Percentiles rank a stretch among this genome's conserved stretches.
phyloP scores from a whole-genome alignment of 2,329 filamentous ascomycete genomes.

The Aureobasidium sp. region DNA sequence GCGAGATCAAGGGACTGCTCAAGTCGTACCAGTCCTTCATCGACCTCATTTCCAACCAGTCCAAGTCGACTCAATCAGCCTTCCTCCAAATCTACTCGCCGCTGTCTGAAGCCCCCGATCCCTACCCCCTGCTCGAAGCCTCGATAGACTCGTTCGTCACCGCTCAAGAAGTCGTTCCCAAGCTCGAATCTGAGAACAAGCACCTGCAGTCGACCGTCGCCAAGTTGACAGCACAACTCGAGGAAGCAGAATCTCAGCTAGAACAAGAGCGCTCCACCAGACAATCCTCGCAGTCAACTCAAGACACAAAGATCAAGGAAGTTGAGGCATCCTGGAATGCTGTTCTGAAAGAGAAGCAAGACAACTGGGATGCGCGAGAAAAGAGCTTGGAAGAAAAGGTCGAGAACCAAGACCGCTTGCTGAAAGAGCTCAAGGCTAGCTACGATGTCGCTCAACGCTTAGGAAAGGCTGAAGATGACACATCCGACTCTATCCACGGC shows the following conservation, averaged over 20 bases:
- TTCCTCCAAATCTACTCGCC: slow-evolving; percentile 91
- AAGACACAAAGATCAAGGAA: slow-evolving; percentile 78
- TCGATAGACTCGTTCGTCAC: slow-evolving; percentile 90
- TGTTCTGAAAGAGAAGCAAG: slow-evolving; percentile 85
- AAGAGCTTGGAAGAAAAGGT: slow-evolving; percentile 85
- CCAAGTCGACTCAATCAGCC: slow-evolving; percentile 85
- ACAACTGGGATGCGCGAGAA: slow-evolving; percentile 95
- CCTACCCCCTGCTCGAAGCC: slow-evolving; percentile 91
- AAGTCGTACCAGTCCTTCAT: slow-evolving; percentile 95
- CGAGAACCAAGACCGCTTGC: slow-evolving; percentile 82
- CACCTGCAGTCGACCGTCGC: slow-evolving; percentile 74
- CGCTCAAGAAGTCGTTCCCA: slow-evolving; percentile 86
- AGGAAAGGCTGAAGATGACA: slow-evolving; percentile 59
- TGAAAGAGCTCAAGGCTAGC: slow-evolving; percentile 93
- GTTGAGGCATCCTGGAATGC: slow-evolving; percentile 85
- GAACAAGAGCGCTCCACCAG: slow-evolving; percentile 68
- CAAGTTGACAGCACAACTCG: slow-evolving; percentile 70
- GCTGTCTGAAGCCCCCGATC: slow-evolving; percentile 90
- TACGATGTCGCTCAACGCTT: slow-evolving; percentile 94
- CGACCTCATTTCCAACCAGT: slow-evolving; percentile 90
- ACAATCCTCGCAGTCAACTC: slow-evolving; percentile 66
- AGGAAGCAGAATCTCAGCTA: slow-evolving; percentile 73
- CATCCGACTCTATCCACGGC: slow-evolving; percentile 47
- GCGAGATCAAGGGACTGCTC: slow-evolving; percentile 80
- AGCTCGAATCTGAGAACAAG: slow-evolving; percentile 79